Evolutionary conservation across 768 basidiomycete species (phyloP).

Genomic region (Lentinula raphanica): DNA sequence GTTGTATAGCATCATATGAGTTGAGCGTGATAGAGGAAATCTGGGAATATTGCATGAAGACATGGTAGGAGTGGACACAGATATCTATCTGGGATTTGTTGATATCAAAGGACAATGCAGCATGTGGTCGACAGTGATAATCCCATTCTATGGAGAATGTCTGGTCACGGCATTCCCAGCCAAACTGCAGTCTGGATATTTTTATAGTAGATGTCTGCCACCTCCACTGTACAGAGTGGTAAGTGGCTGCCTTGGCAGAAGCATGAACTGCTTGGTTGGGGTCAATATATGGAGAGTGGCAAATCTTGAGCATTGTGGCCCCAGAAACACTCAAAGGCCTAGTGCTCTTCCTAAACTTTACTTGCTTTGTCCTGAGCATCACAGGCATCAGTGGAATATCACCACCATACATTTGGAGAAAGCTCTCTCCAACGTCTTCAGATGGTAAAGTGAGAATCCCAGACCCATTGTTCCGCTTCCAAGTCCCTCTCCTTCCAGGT

Average conservation of each 20-base stretch:
- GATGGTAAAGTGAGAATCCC: slow-evolving; percentile 47
- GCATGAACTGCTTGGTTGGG: slow-evolving; percentile 31
- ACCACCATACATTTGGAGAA: slow-evolving; percentile 38
- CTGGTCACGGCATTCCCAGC: slow-evolving; percentile 55
- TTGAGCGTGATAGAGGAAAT: slow-evolving; percentile 35
- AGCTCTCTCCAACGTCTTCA: slow-evolving; percentile 29
- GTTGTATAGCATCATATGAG: slow-evolving; percentile 20
- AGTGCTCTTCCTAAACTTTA: slow-evolving; percentile 29
- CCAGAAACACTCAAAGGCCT: slow-evolving; percentile 13
- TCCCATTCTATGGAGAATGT: slow-evolving; percentile 58
- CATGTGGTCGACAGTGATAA: slow-evolving; percentile 22
- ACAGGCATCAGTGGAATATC: slow-evolving; percentile 14
- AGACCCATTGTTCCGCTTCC: slow-evolving; percentile 30
- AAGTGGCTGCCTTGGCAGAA: slow-evolving; percentile 25
- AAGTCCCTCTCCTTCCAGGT: slow-evolving; percentile 20
- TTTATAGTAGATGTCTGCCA: slow-evolving; percentile 19
- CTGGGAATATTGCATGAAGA: no score
- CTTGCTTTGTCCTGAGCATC: slow-evolving; percentile 23
- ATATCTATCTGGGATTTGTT: no score
- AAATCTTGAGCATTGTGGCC: slow-evolving; percentile 34
- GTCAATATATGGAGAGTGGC: slow-evolving; percentile 35
- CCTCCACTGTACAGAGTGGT: no score
- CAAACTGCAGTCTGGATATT: slow-evolving; percentile 46
- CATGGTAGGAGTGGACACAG: no score
- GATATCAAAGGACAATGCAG: no score